Base-by-base conservation (phyloP, 2,329 filamentous ascomycete species). In the Gnomoniopsis smithogilvyi region DNA sequence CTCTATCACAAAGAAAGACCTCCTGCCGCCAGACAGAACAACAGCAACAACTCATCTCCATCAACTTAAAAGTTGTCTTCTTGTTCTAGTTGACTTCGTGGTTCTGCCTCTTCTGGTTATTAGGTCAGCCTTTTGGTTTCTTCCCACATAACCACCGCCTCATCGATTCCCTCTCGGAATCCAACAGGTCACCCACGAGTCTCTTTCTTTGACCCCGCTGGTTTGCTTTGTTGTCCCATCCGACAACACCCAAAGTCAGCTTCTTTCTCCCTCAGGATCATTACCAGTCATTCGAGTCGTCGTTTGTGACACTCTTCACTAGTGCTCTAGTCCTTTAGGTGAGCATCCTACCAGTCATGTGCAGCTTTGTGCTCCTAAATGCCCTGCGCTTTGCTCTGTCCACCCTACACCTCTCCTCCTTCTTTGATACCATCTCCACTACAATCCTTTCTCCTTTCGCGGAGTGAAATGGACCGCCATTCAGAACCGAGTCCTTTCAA, bases 141-240 rank as follows among this genome's bases (percentile, higher is more conserved):
- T 49, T 47, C 19, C 36, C 34, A 43, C 19, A 7, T 7, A 14
- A 24, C 52, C 43, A 52, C 43, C 33, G 34, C 53, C 46, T 51
- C 30, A 26, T 54, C 53, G 49, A 60, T 41, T 46, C 48, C 53
- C 49, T 54, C 36, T 48, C 54, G 53, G 53, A 59, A 48, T 54
- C 50, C 60, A 54, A 60, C 24, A 54, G 53, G 41, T 49, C 46
- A 47, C 22, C 17, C 14, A 33, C 24, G 41, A 19, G 6, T 21
- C 50, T 38, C 54, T 47, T 47, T 47, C 61, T 58, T 62, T 62
- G 58, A 60, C 51, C 57, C 45, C 47, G 50, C 46, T 60, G 54
- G 58, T 62, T 62, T 58, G 61, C 61, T 62, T 62, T 62, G 61
- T 62, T 51, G 24, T 38, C 34, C 33, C 22, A 38, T 17, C 21